phyloP scores from a whole-genome alignment of 1,284 basidiomycete genomes.

The Pseudozyma flocculosa region DNA sequence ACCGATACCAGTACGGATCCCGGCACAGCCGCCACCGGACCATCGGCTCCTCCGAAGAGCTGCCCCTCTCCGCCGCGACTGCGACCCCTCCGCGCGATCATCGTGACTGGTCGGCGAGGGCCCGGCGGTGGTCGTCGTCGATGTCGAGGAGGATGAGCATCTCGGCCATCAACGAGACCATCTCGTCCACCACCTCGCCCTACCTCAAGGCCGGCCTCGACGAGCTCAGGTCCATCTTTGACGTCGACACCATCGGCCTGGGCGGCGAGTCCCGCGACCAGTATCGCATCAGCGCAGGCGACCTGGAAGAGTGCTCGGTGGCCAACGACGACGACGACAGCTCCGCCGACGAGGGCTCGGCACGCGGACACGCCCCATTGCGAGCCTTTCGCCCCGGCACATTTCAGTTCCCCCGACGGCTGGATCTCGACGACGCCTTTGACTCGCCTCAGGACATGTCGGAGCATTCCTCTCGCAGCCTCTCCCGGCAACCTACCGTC shows the following conservation, averaged over 20 bases:
- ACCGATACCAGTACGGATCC: background rate
- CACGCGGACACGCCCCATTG: constrained; percentile 2
- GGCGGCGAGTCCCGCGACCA: constrained; percentile 9
- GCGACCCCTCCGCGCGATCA: too few relatives aligned
- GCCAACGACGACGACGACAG: background rate
- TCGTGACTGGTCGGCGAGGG: constrained; percentile 17
- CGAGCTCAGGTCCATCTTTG: constrained; percentile 44
- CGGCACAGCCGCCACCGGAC: too few relatives aligned
- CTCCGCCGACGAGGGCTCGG: background rate
- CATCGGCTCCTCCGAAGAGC: too few relatives aligned
- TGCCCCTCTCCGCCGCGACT: too few relatives aligned
- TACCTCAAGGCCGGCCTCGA: constrained; percentile 43
- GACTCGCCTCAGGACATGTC: constrained; percentile 16
- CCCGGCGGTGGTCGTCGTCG: constrained; percentile 26
- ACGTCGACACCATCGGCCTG: constrained; percentile 33
- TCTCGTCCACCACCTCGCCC: constrained; percentile 33
- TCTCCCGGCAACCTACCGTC: constrained; percentile 2
- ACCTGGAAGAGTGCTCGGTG: constrained; percentile 12
- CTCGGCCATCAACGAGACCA: constrained; percentile 19
- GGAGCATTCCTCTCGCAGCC: constrained; percentile 13
- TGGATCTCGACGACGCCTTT: constrained; percentile 1
- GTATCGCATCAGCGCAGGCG: background rate
- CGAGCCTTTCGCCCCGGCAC: background rate
- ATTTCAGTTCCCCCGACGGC: too few relatives aligned
- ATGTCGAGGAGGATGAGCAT: constrained; percentile 30